Conservation (phyloP, 2,329 filamentous ascomycete species). For the Colletotrichum lentis region DNA sequence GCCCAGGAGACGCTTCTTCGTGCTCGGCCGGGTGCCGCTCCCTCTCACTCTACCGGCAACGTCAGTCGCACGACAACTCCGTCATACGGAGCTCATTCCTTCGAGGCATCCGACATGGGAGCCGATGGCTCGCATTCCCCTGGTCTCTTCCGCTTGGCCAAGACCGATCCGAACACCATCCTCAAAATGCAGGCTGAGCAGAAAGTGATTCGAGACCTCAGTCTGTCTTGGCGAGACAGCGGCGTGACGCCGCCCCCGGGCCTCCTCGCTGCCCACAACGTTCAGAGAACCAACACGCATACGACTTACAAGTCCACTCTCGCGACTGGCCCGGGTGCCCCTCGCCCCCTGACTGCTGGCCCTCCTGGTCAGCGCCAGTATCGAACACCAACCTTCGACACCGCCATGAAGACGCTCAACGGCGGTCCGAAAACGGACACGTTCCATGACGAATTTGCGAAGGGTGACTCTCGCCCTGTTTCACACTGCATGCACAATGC, state of each 20-base stretch:
- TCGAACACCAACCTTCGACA: constrained; percentile 55
- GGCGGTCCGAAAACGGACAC: constrained; percentile 41
- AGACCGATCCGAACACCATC: constrained; percentile 9
- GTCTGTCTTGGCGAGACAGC: constrained; percentile 20
- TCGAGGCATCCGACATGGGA: constrained; percentile 4
- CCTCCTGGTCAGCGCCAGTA: constrained; percentile 63
- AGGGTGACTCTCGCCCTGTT: constrained; percentile 40
- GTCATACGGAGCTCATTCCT: constrained; percentile 5
- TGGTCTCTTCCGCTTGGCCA: constrained; percentile 13
- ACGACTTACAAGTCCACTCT: constrained; percentile 40
- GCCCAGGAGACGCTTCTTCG: constrained; percentile 58
- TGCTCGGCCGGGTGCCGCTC: constrained; percentile 39
- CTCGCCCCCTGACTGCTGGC: constrained; percentile 62
- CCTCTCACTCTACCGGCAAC: constrained; percentile 35
- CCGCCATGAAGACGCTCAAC: constrained; percentile 48
- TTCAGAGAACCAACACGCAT: constrained; percentile 28
- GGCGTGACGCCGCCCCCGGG: constrained; percentile 25
- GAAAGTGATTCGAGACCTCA: constrained; percentile 11
- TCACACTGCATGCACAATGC: constrained; percentile 40
- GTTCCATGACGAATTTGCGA: constrained; percentile 40
- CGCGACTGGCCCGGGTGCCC: constrained; percentile 52
- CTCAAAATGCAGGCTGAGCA: constrained; percentile 9
- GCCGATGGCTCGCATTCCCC: constrained; percentile 23
- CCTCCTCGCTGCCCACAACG: neutral
- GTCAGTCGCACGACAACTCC: constrained; percentile 37